Conservation (phyloP, 352 stramenopile genomes). For the Globisporangium nodosum region DNA sequence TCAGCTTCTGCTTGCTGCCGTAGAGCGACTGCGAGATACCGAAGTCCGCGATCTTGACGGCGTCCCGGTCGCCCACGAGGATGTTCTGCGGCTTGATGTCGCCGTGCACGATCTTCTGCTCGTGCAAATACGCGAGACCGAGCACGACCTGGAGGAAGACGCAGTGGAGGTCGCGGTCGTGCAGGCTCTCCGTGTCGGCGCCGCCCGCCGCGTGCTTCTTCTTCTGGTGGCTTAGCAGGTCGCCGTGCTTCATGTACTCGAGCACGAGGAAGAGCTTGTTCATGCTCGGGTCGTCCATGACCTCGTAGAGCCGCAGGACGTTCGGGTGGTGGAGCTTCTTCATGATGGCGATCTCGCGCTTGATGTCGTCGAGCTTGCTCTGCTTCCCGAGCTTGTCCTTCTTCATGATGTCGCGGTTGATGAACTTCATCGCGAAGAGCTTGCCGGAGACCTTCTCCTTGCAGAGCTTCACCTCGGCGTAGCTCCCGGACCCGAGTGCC, state of each 20-base stretch:
- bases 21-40: conserved; percentile 87
- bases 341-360: conserved; percentile 97
- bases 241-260: conserved; percentile 93
- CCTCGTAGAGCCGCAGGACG: conserved; percentile 91
- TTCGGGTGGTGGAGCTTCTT: conserved; percentile 97
- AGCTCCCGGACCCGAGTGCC: conserved; percentile 79
- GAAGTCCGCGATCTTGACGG: conserved; percentile 92
- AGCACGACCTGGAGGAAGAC: conserved; percentile 70
- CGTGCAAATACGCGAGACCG: conserved; percentile 87
- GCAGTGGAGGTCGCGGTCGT: conserved; percentile 68
- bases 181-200: conserved; percentile 28
- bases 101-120: conserved; percentile 81
- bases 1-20: conserved; percentile 73
- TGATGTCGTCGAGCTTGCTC: conserved; percentile 79
- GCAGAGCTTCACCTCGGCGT: conserved; percentile 89
- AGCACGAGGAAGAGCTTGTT: conserved; percentile 96
- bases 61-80: conserved; percentile 78
- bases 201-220: conserved; percentile 39
- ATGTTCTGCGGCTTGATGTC: conserved; percentile 89
- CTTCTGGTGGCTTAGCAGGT: conserved; percentile 69
- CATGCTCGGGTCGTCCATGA: conserved; percentile 93
- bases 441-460: conserved; percentile 75
- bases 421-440: conserved; percentile 85
- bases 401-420: conserved; percentile 85
- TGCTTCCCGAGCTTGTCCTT: conserved; percentile 78